Percentiles rank a stretch among this genome's conserved stretches.
Conservation (phyloP, 345 rosid species). For the Salix arbutifolia region DNA sequence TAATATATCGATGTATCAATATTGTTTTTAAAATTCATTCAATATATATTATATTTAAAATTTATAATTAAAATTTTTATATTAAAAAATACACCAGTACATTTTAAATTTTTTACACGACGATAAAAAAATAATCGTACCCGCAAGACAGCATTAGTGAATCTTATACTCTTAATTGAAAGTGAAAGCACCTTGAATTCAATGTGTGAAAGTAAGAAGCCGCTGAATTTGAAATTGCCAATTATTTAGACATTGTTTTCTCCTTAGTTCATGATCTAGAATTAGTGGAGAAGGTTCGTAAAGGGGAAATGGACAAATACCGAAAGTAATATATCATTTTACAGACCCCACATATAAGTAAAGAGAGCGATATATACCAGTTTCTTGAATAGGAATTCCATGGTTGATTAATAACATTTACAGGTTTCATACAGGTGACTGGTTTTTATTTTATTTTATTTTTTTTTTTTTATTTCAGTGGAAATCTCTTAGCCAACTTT, state of each 20-base stretch:
- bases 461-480: no score
- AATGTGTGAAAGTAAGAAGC: background rate
- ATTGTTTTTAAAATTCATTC: no score
- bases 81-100: no score
- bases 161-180: no score
- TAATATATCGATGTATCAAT: no score
- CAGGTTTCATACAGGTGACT: background rate
- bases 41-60: no score
- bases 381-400: background rate
- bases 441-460: background rate
- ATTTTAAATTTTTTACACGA: no score
- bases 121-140: no score
- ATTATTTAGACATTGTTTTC: background rate
- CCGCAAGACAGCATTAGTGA: no score
- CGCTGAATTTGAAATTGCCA: background rate
- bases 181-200: no score
- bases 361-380: background rate
- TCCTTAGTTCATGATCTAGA: background rate
- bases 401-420: background rate
- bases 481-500: background rate
- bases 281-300: background rate
- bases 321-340: background rate
- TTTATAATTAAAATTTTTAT: no score
- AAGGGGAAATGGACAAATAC: background rate
- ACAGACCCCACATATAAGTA: background rate